phyloP scores from a whole-genome alignment of 306 rosid genomes.

The Prinsepia uniflora region DNA sequence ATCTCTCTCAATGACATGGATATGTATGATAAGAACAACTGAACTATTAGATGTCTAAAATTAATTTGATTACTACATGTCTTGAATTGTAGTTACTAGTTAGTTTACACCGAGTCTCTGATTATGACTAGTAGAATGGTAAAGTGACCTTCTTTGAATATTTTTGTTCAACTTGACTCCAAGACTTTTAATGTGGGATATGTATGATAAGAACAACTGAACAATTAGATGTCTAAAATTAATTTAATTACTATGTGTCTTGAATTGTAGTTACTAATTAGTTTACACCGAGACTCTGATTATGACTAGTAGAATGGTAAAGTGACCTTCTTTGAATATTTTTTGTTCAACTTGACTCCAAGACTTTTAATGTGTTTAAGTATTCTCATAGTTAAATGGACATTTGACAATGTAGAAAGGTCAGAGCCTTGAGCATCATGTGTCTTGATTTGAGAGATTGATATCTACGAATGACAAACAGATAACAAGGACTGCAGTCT shows the following conservation, averaged over 20 bases:
- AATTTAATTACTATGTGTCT: no score
- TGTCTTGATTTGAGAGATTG: not conserved
- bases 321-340: not conserved
- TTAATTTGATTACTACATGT: no score
- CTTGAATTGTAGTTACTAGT: not conserved
- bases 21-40: not conserved
- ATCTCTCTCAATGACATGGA: not conserved
- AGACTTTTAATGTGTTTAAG: not conserved
- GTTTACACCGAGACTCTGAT: not conserved
- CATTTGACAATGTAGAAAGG: not conserved
- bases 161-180: not conserved
- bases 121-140: not conserved
- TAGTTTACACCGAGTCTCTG: not conserved
- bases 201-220: not conserved
- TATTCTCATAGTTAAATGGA: not conserved
- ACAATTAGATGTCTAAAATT: not conserved
- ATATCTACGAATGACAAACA: not conserved
- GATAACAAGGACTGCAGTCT: not conserved
- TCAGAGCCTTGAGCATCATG: slow-evolving; percentile 4
- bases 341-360: no score
- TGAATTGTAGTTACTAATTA: not conserved
- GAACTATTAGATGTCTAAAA: not conserved
- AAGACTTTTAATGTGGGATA: not conserved
- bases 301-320: not conserved
- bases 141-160: not conserved